Evolutionary conservation across 2,329 filamentous ascomycete species (phyloP).

Genomic region (Penicillium crustosum): DNA sequence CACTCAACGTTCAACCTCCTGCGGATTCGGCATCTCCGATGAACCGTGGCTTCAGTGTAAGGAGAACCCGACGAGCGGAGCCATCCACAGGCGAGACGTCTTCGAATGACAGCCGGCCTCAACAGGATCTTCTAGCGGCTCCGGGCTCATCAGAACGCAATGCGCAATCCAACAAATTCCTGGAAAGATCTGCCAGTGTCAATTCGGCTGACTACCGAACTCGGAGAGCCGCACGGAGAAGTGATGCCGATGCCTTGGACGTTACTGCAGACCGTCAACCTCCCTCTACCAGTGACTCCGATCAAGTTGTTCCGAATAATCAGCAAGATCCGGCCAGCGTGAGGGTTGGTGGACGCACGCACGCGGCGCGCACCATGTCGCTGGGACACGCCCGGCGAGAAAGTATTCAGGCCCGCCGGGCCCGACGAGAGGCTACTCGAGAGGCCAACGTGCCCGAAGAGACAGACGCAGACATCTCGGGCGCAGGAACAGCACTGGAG

Average conservation of each 20-base stretch:
- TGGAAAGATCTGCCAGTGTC: conserved; percentile 87
- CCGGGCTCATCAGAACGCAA: conserved; percentile 62
- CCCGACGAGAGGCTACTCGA: conserved; percentile 68
- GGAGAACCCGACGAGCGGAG: conserved; percentile 58
- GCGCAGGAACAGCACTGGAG: conserved; percentile 53
- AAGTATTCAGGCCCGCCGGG: conserved; percentile 84
- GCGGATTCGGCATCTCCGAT: conserved; percentile 64
- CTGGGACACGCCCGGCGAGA: conserved; percentile 85
- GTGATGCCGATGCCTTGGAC: conserved; percentile 54
- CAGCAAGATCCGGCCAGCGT: conserved; percentile 46
- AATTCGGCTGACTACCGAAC: conserved; percentile 78
- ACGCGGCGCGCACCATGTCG: conserved; percentile 76
- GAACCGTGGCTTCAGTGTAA: conserved; percentile 87
- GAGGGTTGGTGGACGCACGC: conserved; percentile 56
- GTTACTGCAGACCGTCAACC: conserved; percentile 60
- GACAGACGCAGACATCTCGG: conserved; percentile 74
- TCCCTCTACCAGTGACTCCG: conserved; percentile 74
- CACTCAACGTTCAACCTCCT: conserved; percentile 77
- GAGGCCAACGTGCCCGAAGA: conserved; percentile 86
- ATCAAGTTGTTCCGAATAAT: conserved; percentile 62
- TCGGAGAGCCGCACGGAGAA: conserved; percentile 59
- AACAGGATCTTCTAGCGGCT: conserved; percentile 75
- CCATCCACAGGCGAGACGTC: conserved; percentile 56
- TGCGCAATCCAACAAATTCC: conserved; percentile 63
- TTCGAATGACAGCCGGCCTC: conserved; percentile 61